phyloP scores from a whole-genome alignment of 805 yeast species.

The Saccharomycopsis schoenii region DNA sequence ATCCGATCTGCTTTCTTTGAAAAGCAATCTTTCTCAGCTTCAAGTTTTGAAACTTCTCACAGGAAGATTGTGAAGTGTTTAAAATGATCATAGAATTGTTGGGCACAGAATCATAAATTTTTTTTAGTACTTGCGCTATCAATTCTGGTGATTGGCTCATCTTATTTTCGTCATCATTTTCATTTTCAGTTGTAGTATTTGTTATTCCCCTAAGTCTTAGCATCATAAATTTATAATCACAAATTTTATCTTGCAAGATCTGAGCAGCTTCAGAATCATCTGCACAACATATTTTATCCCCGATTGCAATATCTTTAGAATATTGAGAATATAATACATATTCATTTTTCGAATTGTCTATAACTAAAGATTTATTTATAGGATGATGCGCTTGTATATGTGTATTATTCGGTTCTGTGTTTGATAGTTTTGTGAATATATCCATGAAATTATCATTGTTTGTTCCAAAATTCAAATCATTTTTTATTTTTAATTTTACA shows the following conservation, averaged over 20 bases:
- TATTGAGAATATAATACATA: constrained; percentile 21
- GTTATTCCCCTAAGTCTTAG: constrained; percentile 34
- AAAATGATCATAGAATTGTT: constrained; percentile 49
- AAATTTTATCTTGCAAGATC: constrained; percentile 28
- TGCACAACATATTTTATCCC: constrained; percentile 33
- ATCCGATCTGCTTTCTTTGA: constrained; percentile 30
- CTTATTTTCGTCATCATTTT: constrained; percentile 1
- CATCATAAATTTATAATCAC: constrained; percentile 39
- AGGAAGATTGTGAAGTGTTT: constrained; percentile 55
- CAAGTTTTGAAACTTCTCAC: constrained; percentile 38
- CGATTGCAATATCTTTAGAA: constrained; percentile 23
- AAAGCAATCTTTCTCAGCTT: constrained; percentile 34
- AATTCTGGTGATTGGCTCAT: not conserved
- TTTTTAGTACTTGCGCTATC: constrained; percentile 11
- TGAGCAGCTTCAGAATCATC: constrained; percentile 54
- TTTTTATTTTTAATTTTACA: constrained; percentile 54
- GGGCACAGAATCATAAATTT: constrained; percentile 46
- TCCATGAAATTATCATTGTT: constrained; percentile 29
- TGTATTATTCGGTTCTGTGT: not conserved
- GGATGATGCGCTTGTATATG: not conserved
- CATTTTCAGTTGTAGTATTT: constrained; percentile 17
- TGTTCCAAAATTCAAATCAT: constrained; percentile 60
- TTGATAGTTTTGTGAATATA: constrained; percentile 28
- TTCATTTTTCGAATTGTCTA: constrained; percentile 24
- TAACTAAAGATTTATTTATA: constrained; percentile 23